Percentiles rank a stretch among this genome's conserved stretches.
These are phyloP conservation scores for Arxiozyma bovina DNA, from an alignment of 1,139 yeast genomes.

Conservation along the genomic window DNA sequence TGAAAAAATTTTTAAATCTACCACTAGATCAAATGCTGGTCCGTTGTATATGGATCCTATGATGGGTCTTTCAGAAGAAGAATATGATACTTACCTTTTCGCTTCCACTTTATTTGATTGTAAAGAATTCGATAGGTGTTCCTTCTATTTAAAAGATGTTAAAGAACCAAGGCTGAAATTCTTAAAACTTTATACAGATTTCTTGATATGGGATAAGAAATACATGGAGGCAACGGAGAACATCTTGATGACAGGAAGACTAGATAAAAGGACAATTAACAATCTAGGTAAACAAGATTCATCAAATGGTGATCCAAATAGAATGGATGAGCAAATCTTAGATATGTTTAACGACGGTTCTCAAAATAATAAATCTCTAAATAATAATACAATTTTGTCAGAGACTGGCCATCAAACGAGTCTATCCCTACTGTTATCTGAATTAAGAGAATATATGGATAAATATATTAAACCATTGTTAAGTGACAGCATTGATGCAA, in stretches of 20 bases:
- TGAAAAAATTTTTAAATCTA: neutral
- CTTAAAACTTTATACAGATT: conserved; percentile 57
- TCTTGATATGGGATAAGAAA: conserved; percentile 65
- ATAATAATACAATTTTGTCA: conserved; percentile 2
- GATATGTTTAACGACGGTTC: neutral
- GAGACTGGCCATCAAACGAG: conserved; percentile 4
- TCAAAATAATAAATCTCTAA: conserved; percentile 1
- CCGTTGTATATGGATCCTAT: neutral
- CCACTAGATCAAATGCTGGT: neutral
- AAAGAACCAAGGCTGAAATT: conserved; percentile 52
- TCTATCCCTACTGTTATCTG: conserved; percentile 32
- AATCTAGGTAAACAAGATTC: conserved; percentile 3
- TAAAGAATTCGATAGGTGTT: conserved; percentile 79
- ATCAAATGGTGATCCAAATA: conserved; percentile 2
- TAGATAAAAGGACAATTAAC: conserved; percentile 10
- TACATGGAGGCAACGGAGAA: conserved; percentile 70
- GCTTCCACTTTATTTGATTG: conserved; percentile 75
- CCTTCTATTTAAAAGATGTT: conserved; percentile 47
- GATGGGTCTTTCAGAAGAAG: conserved; percentile 27
- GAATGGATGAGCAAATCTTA: neutral
- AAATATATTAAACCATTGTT: neutral
- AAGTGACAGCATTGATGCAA: neutral
- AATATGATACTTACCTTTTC: conserved; percentile 41
- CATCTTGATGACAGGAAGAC: conserved; percentile 33
- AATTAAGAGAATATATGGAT: conserved; percentile 35